phyloP scores from a whole-genome alignment of 371 early-diverging fungal genomes.

The Mortierella sp. region DNA sequence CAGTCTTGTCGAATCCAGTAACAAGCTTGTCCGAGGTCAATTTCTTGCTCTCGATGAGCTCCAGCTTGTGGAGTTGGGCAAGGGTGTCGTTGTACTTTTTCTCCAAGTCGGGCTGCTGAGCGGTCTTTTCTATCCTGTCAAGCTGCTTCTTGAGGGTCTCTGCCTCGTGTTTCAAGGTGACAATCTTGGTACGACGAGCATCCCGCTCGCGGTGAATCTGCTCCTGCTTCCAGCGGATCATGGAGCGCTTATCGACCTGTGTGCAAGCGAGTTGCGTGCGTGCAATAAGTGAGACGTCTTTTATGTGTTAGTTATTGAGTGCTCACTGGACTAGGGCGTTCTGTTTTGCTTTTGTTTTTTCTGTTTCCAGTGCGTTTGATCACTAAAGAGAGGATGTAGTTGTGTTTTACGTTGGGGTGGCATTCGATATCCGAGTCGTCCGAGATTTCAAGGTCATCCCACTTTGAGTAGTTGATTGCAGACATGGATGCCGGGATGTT shows the following conservation, averaged over 20 bases:
- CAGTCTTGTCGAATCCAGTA: constrained; percentile 82
- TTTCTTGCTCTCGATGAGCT: constrained; percentile 78
- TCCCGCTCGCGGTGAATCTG: constrained; percentile 92
- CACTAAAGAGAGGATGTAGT: not conserved
- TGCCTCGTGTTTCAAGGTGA: constrained; percentile 71
- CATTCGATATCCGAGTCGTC: constrained; percentile 98
- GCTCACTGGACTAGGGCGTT: not conserved
- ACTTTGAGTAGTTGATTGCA: constrained; percentile 89
- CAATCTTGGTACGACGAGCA: constrained; percentile 83
- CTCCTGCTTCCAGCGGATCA: constrained; percentile 94
- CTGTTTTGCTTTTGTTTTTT: not conserved
- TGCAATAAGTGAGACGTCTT: not conserved
- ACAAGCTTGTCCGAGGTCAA: constrained; percentile 86
- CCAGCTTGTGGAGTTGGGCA: constrained; percentile 69
- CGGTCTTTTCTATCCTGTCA: constrained; percentile 61
- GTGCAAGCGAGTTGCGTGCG: not conserved
- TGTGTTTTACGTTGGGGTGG: constrained; percentile 87
- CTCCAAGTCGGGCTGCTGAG: constrained; percentile 52
- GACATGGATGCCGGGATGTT: constrained; percentile 30
- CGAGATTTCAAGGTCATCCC: constrained; percentile 97
- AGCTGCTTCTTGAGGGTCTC: constrained; percentile 70
- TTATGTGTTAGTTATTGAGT: not conserved
- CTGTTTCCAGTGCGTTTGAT: not conserved
- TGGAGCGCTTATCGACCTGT: constrained; percentile 87
- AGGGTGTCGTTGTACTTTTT: constrained; percentile 58